These are phyloP conservation scores for Paecilomyces dactylethromorphus DNA, from an alignment of 2,329 filamentous ascomycete genomes.

Conservation along the genomic window DNA sequence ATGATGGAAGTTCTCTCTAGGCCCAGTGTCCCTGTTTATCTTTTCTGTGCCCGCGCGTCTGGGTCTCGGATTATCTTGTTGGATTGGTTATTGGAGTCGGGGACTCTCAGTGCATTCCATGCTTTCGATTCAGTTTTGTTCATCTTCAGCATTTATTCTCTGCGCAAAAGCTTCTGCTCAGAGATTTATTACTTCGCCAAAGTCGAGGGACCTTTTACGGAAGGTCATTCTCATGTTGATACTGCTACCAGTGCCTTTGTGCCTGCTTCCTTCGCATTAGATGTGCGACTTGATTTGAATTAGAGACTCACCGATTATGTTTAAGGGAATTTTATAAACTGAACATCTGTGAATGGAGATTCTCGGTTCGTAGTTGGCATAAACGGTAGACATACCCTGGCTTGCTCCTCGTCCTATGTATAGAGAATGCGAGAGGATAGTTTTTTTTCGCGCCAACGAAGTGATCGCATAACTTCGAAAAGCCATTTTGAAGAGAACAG, in stretches of 20 bases:
- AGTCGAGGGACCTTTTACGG: not conserved
- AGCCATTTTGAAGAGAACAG: too few relatives aligned
- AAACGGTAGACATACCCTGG: too few relatives aligned
- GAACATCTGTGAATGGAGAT: too few relatives aligned
- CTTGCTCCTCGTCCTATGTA: too few relatives aligned
- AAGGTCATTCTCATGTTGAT: not conserved
- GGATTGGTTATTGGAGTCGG: not conserved
- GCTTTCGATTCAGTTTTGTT: not conserved
- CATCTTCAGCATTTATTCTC: not conserved
- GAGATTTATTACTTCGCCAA: not conserved
- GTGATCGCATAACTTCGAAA: too few relatives aligned
- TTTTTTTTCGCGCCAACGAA: too few relatives aligned
- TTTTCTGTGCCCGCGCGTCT: not conserved
- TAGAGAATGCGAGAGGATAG: too few relatives aligned
- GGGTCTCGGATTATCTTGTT: not conserved
- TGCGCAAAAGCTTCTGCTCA: not conserved
- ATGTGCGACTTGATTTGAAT: not conserved
- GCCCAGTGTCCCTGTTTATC: not conserved
- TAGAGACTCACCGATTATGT: not conserved
- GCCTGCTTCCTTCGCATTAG: not conserved
- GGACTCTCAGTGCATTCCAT: not conserved
- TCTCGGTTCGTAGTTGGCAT: too few relatives aligned
- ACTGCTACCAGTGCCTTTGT: not conserved
- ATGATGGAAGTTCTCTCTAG: not conserved
- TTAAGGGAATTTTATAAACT: too few relatives aligned